These are phyloP conservation scores for Candida germanica DNA, from an alignment of 805 yeast genomes.

Conservation along the genomic window DNA sequence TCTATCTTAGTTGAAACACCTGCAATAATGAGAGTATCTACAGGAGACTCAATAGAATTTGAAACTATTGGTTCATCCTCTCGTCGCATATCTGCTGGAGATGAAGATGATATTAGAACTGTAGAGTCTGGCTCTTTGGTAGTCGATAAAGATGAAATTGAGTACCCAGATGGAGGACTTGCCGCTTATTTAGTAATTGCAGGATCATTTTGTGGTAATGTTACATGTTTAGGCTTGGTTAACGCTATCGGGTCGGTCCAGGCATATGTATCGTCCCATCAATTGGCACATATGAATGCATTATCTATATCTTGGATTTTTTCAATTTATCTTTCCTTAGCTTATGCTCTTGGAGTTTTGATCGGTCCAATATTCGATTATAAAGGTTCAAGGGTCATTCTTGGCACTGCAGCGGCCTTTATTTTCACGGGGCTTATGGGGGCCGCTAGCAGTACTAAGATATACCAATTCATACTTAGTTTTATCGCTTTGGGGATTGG, in stretches of 20 bases:
- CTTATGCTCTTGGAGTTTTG: conserved; percentile 47
- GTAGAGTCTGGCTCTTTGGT: too few species aligned
- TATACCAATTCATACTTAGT: conserved; percentile 61
- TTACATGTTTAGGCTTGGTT: conserved; percentile 52
- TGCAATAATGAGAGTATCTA: too few species aligned
- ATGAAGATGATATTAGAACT: too few species aligned
- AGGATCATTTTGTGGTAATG: conserved; percentile 57
- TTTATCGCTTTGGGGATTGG: conserved; percentile 59
- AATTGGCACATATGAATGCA: conserved; percentile 42
- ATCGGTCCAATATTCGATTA: conserved; percentile 64
- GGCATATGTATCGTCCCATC: conserved; percentile 55
- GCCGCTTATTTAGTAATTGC: conserved; percentile 54
- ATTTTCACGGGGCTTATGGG: conserved; percentile 52
- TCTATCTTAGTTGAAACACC: too few species aligned
- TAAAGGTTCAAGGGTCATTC: conserved; percentile 49
- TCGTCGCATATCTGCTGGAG: too few species aligned
- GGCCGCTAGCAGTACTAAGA: conserved; percentile 49
- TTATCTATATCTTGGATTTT: conserved; percentile 63
- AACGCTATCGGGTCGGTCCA: conserved; percentile 64
- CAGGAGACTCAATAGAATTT: conserved; percentile 5
- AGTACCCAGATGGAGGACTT: conserved; percentile 58
- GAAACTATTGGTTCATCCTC: conserved; percentile 4
- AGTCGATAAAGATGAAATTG: conserved; percentile 14
- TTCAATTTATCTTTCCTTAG: conserved; percentile 50
- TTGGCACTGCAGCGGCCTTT: conserved; percentile 41